phyloP scores from a whole-genome alignment of 805 yeast species.

The Torulaspora maleeae region DNA sequence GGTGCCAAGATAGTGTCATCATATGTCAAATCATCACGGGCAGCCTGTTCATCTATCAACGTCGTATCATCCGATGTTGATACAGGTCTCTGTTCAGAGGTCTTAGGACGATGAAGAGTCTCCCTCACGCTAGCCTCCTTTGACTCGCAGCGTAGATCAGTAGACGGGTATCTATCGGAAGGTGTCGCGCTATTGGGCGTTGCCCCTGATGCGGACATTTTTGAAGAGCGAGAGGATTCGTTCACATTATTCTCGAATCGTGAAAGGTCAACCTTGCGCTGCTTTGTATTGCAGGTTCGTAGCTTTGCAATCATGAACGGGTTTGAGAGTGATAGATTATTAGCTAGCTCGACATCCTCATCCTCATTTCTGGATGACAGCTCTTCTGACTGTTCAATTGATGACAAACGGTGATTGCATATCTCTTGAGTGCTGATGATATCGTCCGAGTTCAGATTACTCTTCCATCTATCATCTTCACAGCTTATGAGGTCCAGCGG shows the following conservation, averaged over 20 bases:
- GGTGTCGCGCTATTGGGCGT: neutral
- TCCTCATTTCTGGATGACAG: slow-evolving; percentile 16
- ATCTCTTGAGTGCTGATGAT: neutral
- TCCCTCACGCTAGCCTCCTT: neutral
- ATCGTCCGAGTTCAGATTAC: slow-evolving; percentile 8
- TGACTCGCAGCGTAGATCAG: neutral
- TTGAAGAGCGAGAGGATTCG: too few relatives aligned
- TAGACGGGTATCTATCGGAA: neutral
- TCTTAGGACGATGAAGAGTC: neutral
- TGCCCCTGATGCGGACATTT: neutral
- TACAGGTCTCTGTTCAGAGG: neutral
- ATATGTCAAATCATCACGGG: neutral
- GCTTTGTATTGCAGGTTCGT: neutral
- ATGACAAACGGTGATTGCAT: slow-evolving; percentile 12
- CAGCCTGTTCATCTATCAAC: neutral
- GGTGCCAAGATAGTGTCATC: neutral
- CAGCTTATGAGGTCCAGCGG: slow-evolving; percentile 1
- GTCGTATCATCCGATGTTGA: slow-evolving; percentile 2
- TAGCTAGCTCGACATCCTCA: slow-evolving; percentile 20
- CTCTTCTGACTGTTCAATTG: slow-evolving; percentile 12
- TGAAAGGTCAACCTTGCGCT: neutral
- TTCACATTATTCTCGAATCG: neutral
- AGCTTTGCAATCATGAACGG: slow-evolving; percentile 22
- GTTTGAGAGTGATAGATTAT: slow-evolving; percentile 20
- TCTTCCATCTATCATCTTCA: slow-evolving; percentile 17